These are phyloP conservation scores for Auriscalpium vulgare DNA, from an alignment of 768 basidiomycete species.

Conservation along the genomic window DNA sequence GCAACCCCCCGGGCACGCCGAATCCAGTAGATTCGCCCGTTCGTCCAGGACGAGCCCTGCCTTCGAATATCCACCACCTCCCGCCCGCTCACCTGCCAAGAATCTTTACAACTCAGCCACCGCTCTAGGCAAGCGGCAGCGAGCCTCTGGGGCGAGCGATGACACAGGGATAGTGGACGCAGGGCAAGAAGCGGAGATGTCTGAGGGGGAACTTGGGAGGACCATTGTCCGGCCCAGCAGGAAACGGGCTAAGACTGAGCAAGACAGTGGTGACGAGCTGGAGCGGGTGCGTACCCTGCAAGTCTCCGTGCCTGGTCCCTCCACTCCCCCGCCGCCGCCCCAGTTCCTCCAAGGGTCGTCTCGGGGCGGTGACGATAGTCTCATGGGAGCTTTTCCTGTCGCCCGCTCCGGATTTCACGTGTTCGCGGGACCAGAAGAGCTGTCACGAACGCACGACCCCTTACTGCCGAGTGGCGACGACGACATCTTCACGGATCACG, in stretches of 20 bases:
- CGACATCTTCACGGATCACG: slow-evolving; percentile 15
- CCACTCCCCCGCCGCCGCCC: not conserved
- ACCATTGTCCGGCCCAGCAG: slow-evolving; percentile 37
- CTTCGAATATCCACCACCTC: slow-evolving; percentile 15
- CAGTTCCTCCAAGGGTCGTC: too few species aligned
- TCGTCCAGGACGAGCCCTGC: slow-evolving; percentile 6
- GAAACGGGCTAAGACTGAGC: slow-evolving; percentile 41
- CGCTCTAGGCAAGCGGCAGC: slow-evolving; percentile 58
- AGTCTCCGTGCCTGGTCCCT: slow-evolving; percentile 5
- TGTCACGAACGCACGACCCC: not conserved
- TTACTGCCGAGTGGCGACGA: slow-evolving; percentile 4
- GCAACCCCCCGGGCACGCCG: not conserved
- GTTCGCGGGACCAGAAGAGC: slow-evolving; percentile 1
- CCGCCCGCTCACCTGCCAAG: slow-evolving; percentile 10
- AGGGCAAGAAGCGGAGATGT: slow-evolving; percentile 29
- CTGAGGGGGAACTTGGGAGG: slow-evolving; percentile 31
- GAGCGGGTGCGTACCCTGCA: not conserved
- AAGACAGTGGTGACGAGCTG: slow-evolving; percentile 16
- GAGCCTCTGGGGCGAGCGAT: slow-evolving; percentile 42
- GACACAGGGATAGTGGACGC: slow-evolving; percentile 34
- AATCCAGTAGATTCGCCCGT: slow-evolving; percentile 1
- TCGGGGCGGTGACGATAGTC: too few species aligned
- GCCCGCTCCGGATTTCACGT: not conserved
- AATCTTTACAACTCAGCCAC: slow-evolving; percentile 29
- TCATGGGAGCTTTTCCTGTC: not conserved